Conservation (phyloP, 176 grass and related monocot genomes). For the Aechmea fasciata region DNA sequence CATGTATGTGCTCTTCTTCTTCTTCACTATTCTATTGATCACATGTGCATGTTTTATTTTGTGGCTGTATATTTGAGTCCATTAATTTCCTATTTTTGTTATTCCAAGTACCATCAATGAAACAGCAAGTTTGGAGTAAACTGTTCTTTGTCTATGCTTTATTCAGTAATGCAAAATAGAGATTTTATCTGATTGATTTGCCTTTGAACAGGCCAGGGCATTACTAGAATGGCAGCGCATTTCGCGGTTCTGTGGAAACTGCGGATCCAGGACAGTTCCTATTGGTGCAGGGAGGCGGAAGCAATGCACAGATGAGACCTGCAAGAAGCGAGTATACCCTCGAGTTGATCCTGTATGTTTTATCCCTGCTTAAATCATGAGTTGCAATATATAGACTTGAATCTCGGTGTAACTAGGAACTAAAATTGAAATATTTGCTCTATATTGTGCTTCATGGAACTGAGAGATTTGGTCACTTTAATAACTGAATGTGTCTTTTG, state of each 20-base stretch:
- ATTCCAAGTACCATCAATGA: too few species aligned
- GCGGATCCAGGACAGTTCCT: constrained; percentile 53
- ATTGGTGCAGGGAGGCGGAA: constrained; percentile 71
- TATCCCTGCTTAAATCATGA: background rate
- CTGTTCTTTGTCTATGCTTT: background rate
- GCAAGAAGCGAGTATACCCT: constrained; percentile 88
- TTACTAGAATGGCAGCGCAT: constrained; percentile 78
- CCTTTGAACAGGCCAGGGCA: constrained; percentile 47
- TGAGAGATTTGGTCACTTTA: background rate
- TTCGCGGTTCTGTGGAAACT: constrained; percentile 70
- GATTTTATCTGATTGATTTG: constrained; percentile 2
- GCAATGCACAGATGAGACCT: constrained; percentile 66
- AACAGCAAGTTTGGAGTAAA: too few species aligned
- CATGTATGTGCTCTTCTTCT: constrained; percentile 37
- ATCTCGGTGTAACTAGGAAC: too few species aligned
- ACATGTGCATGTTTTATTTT: background rate
- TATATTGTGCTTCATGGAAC: background rate
- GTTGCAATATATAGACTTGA: too few species aligned
- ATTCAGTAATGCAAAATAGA: background rate
- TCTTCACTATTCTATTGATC: background rate
- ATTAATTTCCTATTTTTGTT: too few species aligned
- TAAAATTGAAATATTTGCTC: too few species aligned
- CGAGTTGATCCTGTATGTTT: constrained; percentile 71
- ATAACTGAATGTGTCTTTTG: background rate
- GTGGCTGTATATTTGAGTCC: too few species aligned